Base-by-base conservation (phyloP, 352 stramenopile species). In the Phytophthora uliginosa region DNA sequence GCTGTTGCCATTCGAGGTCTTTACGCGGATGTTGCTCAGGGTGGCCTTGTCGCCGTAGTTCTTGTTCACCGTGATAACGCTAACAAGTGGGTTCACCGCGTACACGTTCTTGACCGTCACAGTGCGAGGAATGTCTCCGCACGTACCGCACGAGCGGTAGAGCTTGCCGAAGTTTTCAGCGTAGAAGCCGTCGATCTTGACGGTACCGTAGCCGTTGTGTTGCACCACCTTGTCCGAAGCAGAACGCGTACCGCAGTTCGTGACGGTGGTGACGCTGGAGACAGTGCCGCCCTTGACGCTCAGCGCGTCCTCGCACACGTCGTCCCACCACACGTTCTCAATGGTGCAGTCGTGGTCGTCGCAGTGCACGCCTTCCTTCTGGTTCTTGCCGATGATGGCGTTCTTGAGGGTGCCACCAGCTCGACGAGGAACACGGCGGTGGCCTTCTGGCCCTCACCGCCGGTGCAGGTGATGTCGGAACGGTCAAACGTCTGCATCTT, bases 401-500 rank as follows among this genome's bases (percentile, higher is more conserved):
- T 69, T 69, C 63, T 69, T 51, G 45, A 51, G 45, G 10, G 38
- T 47, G 38, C 12, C 38, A 18, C 38, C 38, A 47, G 38, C 38
- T 47, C 38, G 38, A 24, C 45, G 45, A 24, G 17, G 45, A 24
- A 51, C 17, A 24, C 45, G 7, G 17, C 45, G 45, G 17, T 51
- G 17, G 8, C 45, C 45, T 51, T 51, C 45, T 51, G 45, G 8
- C 45, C 45, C 45, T 51, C 45, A 17, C 36, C 36, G 36, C 15
- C 36, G 36, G 36, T 18, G 45, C 45, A 51, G 6, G 17, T 51
- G 38, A 85, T 75, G 53, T 86, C 69, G n/a, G 77, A 84, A 7
- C 74, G 82, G 15, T 92, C 78, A 73, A 88, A 92, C 1, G 79
- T 92, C 73, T 90, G 76, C 75, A 84, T 86, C 48, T 73, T 73